Percentiles rank a stretch among this genome's conserved stretches.
Conservation (phyloP, 1,284 basidiomycete species). For the Cryptococcus wingfieldii region DNA sequence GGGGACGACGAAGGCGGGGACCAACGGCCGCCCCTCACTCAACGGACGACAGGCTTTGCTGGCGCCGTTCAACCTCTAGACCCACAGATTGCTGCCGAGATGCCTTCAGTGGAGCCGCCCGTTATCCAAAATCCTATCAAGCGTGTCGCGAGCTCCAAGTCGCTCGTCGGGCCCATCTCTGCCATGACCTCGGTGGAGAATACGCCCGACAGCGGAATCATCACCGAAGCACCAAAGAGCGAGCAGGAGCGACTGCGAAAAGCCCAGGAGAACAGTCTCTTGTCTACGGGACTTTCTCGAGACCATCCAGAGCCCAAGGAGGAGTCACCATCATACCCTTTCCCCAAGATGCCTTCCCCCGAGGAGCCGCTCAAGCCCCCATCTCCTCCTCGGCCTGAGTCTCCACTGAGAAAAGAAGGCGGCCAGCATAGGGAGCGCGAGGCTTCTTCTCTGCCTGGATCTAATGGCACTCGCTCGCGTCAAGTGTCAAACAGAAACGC, state of each 20-base stretch:
- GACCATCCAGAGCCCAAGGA: constrained; percentile 1
- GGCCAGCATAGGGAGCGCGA: background rate
- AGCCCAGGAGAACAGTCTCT: background rate
- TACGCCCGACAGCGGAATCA: background rate
- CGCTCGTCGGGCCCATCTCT: constrained; percentile 11
- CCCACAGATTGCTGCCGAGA: constrained; percentile 15
- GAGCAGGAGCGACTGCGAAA: background rate
- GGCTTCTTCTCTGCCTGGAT: constrained; percentile 2
- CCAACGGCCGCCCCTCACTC: constrained; percentile 10
- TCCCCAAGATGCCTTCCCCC: constrained; percentile 17
- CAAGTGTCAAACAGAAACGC: constrained; percentile 8
- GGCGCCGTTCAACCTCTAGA: constrained; percentile 27
- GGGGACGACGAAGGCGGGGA: background rate
- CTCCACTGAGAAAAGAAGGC: background rate
- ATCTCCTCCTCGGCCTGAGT: background rate
- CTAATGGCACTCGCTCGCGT: constrained; percentile 11
- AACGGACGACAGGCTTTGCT: constrained; percentile 30
- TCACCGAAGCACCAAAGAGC: background rate
- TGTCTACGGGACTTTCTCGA: constrained; percentile 15
- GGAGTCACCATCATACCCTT: constrained; percentile 27
- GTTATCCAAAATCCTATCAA: constrained; percentile 5
- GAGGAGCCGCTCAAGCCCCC: background rate
- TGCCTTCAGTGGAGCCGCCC: constrained; percentile 10
- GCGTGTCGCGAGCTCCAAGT: constrained; percentile 10
- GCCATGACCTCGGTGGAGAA: constrained; percentile 3